These are phyloP conservation scores for Ophiostoma populinum DNA, from an alignment of 2,329 filamentous ascomycete genomes.

Conservation along the genomic window DNA sequence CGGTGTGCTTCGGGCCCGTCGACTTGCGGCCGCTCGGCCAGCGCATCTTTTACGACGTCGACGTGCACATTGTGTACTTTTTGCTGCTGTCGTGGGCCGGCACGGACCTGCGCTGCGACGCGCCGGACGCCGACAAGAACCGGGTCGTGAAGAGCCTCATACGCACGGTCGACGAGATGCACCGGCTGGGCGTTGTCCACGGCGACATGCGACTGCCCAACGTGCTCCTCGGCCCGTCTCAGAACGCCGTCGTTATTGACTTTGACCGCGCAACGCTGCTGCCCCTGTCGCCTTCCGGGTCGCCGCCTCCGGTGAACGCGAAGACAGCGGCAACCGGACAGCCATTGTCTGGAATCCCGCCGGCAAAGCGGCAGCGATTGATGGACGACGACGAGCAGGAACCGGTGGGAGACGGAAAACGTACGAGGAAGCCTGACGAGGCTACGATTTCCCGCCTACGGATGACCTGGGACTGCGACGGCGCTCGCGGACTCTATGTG, in stretches of 20 bases:
- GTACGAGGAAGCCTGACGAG: too few species aligned
- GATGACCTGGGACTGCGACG: too few species aligned
- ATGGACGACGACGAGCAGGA: too few species aligned
- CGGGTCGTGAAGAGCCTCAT: background rate
- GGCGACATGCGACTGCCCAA: constrained; percentile 7
- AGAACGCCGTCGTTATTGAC: constrained; percentile 2
- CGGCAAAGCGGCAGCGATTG: too few species aligned
- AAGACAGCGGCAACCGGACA: too few species aligned
- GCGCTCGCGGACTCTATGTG: too few species aligned
- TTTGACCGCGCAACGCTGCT: constrained; percentile 7
- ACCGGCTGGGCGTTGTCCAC: constrained; percentile 6
- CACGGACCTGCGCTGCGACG: background rate
- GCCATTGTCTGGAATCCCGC: too few species aligned
- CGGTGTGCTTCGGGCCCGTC: constrained; percentile 6
- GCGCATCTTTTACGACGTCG: constrained; percentile 6
- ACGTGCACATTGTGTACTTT: constrained; percentile 7
- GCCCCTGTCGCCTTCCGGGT: too few species aligned
- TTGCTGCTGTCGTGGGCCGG: constrained; percentile 8
- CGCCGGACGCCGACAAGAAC: too few species aligned
- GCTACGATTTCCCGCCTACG: too few species aligned
- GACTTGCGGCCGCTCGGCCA: constrained; percentile 5
- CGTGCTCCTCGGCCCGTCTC: constrained; percentile 1
- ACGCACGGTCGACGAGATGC: constrained; percentile 1
- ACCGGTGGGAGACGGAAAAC: too few species aligned
- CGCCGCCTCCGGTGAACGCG: too few species aligned